Percentiles rank a stretch among this genome's conserved stretches.
Conservation (phyloP, 176 grass and related monocot species). For the Zoysia japonica region DNA sequence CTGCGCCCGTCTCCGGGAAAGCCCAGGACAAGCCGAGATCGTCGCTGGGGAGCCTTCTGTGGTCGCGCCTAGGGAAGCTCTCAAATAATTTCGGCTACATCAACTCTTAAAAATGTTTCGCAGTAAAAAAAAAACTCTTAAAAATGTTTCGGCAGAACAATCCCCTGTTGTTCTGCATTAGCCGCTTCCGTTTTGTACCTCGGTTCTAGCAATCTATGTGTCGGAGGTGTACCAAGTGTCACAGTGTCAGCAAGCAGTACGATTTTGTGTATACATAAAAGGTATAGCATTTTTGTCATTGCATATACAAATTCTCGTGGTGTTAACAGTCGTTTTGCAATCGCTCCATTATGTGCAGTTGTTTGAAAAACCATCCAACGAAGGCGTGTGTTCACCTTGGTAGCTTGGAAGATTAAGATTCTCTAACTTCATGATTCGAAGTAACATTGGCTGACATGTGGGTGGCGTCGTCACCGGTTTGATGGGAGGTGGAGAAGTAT, state of each 20-base stretch:
- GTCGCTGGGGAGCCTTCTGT: conserved; percentile 47
- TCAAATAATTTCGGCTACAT: conserved; percentile 43
- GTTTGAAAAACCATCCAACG: conserved; percentile 35
- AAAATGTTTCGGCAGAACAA: conserved; percentile 7
- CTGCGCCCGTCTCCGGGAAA: not conserved
- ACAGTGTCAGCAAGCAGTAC: conserved; percentile 18
- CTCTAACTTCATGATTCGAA: too few relatives aligned
- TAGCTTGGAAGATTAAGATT: too few relatives aligned
- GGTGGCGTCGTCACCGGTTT: too few relatives aligned
- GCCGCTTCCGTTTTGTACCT: not conserved
- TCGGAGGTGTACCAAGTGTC: not conserved
- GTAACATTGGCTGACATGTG: too few relatives aligned
- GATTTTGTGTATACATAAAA: conserved; percentile 29
- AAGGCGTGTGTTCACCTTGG: not conserved
- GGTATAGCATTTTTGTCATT: conserved; percentile 28
- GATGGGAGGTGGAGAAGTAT: not conserved
- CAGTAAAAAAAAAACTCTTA: conserved; percentile 14
- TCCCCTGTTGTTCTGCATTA: conserved; percentile 22
- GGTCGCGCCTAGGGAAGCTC: conserved; percentile 57
- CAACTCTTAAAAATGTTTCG: conserved; percentile 20
- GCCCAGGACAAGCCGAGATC: conserved; percentile 37
- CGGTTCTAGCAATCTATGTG: conserved; percentile 1
- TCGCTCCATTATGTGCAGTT: not conserved
- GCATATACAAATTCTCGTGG: conserved; percentile 26
- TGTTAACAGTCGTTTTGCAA: not conserved